A percentile compares a stretch with the other conserved stretches of the same genome.
phyloP scores from a whole-genome alignment of 495 filamentous ascomycete genomes.

The Corynascus novoguineensis region DNA sequence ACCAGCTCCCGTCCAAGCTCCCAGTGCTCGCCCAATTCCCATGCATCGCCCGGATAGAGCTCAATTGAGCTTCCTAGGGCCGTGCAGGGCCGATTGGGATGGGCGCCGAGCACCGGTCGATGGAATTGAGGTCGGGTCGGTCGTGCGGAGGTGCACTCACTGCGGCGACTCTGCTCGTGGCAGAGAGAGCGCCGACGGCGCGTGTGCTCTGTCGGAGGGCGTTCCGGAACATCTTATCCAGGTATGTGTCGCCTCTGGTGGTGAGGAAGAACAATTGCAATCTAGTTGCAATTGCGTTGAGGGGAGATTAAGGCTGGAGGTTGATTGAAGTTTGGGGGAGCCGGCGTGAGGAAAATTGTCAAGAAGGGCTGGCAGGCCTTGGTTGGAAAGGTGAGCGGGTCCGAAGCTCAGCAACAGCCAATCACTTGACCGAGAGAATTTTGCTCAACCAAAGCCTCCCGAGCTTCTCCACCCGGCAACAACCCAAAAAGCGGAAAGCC shows the following conservation, averaged over 20 bases:
- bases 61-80: constrained; percentile 44
- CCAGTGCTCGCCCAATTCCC: constrained; percentile 17
- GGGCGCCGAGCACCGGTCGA: constrained; percentile 29
- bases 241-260: constrained; percentile 34
- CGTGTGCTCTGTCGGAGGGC: constrained; percentile 92
- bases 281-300: constrained; percentile 45
- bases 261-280: constrained; percentile 46
- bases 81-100: constrained; percentile 29
- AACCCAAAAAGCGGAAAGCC: constrained; percentile 8
- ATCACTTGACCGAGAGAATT: constrained; percentile 14
- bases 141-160: constrained; percentile 62
- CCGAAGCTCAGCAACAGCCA: constrained; percentile 12
- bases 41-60: constrained; percentile 25
- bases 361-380: constrained; percentile 31
- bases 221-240: constrained; percentile 84
- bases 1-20: constrained; percentile 35
- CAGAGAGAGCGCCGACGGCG: constrained; percentile 87
- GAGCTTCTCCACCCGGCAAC: constrained; percentile 16
- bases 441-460: constrained; percentile 19
- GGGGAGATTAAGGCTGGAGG: constrained; percentile 40
- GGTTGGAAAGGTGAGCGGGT: constrained; percentile 22
- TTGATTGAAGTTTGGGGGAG: constrained; percentile 30
- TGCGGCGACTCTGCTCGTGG: constrained; percentile 78
- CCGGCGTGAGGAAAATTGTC: constrained; percentile 36
- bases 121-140: constrained; percentile 37